phyloP scores from a whole-genome alignment of 495 filamentous ascomycete species.

The Penicillium cinerascens region DNA sequence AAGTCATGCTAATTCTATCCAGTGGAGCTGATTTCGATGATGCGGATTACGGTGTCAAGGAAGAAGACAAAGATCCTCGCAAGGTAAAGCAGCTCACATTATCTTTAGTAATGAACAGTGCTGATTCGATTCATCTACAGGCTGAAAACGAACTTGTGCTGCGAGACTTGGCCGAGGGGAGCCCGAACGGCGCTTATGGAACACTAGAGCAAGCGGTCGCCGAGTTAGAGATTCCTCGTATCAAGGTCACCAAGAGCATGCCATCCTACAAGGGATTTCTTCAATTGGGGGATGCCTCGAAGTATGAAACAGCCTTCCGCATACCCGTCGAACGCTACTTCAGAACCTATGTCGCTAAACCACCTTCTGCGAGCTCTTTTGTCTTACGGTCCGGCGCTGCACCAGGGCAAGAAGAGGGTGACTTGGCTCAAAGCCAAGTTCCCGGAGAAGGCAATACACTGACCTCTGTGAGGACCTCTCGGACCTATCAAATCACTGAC shows the following conservation, averaged over 20 bases:
- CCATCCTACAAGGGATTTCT: constrained; percentile 76
- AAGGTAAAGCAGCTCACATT: constrained; percentile 49
- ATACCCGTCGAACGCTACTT: constrained; percentile 92
- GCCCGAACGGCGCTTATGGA: constrained; percentile 68
- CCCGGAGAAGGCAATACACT: constrained; percentile 43
- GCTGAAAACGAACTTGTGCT: constrained; percentile 65
- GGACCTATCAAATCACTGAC: constrained; percentile 77
- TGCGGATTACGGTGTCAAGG: constrained; percentile 82
- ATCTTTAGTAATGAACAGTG: neutral
- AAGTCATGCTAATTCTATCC: constrained; percentile 25
- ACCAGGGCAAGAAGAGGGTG: constrained; percentile 37
- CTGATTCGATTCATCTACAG: constrained; percentile 40
- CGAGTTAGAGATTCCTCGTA: constrained; percentile 66
- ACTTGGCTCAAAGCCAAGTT: constrained; percentile 40
- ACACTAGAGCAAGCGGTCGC: constrained; percentile 82
- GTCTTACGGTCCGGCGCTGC: constrained; percentile 50
- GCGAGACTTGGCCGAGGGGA: constrained; percentile 57
- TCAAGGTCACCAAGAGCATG: constrained; percentile 69
- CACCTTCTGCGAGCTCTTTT: constrained; percentile 72
- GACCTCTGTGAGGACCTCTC: constrained; percentile 61
- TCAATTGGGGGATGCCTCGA: constrained; percentile 70
- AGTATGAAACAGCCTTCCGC: constrained; percentile 71
- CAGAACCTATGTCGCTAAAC: constrained; percentile 69
- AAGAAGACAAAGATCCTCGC: constrained; percentile 73
- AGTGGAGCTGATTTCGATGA: constrained; percentile 96